A percentile compares a stretch with the other conserved stretches of the same genome.
phyloP scores from a whole-genome alignment of 768 basidiomycete species.

The Lyophyllum semitale region DNA sequence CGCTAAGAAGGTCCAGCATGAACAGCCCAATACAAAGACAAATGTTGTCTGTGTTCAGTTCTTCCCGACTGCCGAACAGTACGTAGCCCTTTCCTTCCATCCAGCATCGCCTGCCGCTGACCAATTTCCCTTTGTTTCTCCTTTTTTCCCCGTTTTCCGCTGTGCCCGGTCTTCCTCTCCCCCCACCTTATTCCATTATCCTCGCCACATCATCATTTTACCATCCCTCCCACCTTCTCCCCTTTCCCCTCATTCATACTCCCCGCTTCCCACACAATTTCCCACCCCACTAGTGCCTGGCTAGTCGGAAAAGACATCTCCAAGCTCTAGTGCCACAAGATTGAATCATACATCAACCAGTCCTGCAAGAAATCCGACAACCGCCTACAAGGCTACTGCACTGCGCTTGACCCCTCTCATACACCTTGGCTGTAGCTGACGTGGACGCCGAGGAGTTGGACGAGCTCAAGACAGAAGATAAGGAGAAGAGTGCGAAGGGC shows the following conservation, averaged over 20 bases:
- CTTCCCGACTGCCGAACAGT: conserved; percentile 96
- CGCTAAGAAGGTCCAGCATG: conserved; percentile 68
- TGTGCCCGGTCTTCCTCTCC: neutral
- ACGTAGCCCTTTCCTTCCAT: conserved; percentile 36
- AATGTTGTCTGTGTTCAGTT: conserved; percentile 73
- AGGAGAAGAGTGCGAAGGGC: conserved; percentile 37
- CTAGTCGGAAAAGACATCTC: conserved; percentile 80
- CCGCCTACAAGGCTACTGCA: conserved; percentile 73
- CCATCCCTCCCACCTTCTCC: neutral
- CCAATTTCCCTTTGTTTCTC: neutral
- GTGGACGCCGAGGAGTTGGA: conserved; percentile 62
- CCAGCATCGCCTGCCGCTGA: too few relatives aligned
- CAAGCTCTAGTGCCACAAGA: conserved; percentile 74
- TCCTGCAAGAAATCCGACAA: conserved; percentile 78
- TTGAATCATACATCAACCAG: conserved; percentile 79
- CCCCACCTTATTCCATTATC: neutral
- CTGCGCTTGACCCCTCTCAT: conserved; percentile 60
- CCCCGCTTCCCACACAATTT: neutral
- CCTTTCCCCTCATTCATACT: conserved; percentile 9
- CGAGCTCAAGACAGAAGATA: conserved; percentile 56
- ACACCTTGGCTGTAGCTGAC: conserved; percentile 19
- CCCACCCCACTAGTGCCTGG: conserved; percentile 67
- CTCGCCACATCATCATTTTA: too few relatives aligned
- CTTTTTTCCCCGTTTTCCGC: neutral
- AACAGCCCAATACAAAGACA: conserved; percentile 79